Evolutionary conservation across 495 filamentous ascomycete species (phyloP), one percentile per base, ranked within the genome.

Genomic region (Xylaria nigripes): DNA sequence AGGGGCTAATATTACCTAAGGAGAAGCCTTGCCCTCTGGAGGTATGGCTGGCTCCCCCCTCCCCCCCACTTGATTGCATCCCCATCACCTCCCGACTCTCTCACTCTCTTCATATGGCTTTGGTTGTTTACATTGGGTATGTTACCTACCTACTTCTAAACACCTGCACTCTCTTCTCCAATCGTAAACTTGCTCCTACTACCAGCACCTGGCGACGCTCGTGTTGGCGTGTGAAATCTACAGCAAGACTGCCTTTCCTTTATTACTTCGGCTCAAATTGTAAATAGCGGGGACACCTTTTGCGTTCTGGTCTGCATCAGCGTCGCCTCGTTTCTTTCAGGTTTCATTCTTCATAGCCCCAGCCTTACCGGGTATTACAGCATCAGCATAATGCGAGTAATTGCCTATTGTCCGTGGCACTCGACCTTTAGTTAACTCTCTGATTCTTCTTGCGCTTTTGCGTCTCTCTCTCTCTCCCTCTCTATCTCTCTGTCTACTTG

Each of bases 351-450:
- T 48, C 53, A 55, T 50, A 58, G 55, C 61, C 50, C 36, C 36
- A 40, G 36, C 36, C 36, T 50, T 48, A 38, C 57, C 15, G 18
- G 36, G 59, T 64, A 57, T 64, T 57, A 64, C 61, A 62, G 64
- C 64, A 64, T 58, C 59, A 61, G 59, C 61, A 67, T 61, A 56
- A 67, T 67, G 64, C 61, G 59, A 67, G 59, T 62, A 60, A 55
- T 62, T 57, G 59, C 59, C 61, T 67, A 64, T 64, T 53, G 43
- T 60, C 55, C 59, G 64, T 64, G 64, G 64, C 64, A 64, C 59
- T 60, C 64, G 61, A 60, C 64, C 45, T 64, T 67, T 24, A 64
- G 59, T 67, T 64, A 56, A 57, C 64, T 32, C 22, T 50, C 53
- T 46, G 51, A 50, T 48, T 57, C 12, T n/a, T 18, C 36, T 19